Base-by-base conservation (phyloP, 2,329 filamentous ascomycete genomes). In the Pseudopithomyces maydicus region DNA sequence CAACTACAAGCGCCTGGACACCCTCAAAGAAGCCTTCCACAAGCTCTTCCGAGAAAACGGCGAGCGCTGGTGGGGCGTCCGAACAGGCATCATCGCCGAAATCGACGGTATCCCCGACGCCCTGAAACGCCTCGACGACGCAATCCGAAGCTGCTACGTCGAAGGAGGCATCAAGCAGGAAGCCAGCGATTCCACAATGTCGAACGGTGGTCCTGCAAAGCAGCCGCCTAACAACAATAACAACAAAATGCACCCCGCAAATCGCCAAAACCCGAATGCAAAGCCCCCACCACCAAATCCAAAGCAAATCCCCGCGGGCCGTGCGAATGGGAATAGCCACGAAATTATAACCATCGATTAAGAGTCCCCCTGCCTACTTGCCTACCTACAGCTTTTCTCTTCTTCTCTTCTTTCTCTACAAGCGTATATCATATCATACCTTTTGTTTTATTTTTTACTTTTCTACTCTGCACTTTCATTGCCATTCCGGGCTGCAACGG, bases 1-100 rank as follows among this genome's bases (percentile, higher is more conserved):
- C 5, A 65, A 63, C 15, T 72, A 75, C 51, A 65, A 58, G 62
- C 62, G 70, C 14, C 52, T 70, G 1, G 72, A 75, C 7, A 64
- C 50, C 2, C 50, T 79, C 12, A 65, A 67, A 14, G 63, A 57
- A 6, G 74, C 69, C 12, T 60, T 80, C 5, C 68, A 71, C 14
- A 67, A 66, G 6, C 41, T 79, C 2, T 78, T 72, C 54, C 64
- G 57, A 32, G 53, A 62, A 5, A 66, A 63, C 6, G 70, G 71
- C 2, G 55, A 72, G 12, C 65, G 69, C 12, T 80, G 77, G 76
- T 67, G 68, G 15, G 78, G 78, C 1, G 65, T 78, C 11, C 64
- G 70, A 1, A 75, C 68, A 14, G 74, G 76, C 8, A 63, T 79
- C 8, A 61, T 80, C 1, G 74, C 77, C 10, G 63, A 73, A 1